Evolutionary conservation across 1,139 yeast genomes (phyloP).

Genomic region (Entelexis sorbosivorans): DNA sequence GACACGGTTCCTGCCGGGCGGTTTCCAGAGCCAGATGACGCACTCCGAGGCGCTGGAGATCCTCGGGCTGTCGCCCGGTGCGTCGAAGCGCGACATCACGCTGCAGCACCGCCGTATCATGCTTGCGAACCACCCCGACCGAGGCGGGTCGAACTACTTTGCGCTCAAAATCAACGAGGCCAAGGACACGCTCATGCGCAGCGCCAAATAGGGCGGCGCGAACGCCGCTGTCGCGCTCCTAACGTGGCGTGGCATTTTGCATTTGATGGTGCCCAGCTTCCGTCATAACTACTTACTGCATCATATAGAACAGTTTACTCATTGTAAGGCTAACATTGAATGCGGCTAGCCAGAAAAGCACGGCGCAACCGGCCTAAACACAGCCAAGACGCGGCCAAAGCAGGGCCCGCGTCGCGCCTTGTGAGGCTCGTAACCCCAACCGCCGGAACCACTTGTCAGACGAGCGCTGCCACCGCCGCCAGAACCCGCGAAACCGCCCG

Average conservation of each 20-base stretch:
- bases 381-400: too few species aligned
- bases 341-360: too few species aligned
- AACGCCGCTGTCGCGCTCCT: neutral
- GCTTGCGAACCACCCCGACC: slow-evolving; percentile 67
- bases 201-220: neutral
- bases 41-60: slow-evolving; percentile 31
- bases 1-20: slow-evolving; percentile 26
- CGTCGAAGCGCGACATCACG: slow-evolving; percentile 33
- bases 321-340: too few species aligned
- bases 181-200: slow-evolving; percentile 23
- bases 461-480: too few species aligned
- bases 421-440: too few species aligned
- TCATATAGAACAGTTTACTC: too few species aligned
- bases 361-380: too few species aligned
- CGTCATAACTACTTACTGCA: too few species aligned
- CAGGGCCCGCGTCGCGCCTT: too few species aligned
- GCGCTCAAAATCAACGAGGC: slow-evolving; percentile 72
- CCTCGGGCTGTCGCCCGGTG: slow-evolving; percentile 26
- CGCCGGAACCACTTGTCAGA: too few species aligned
- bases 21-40: slow-evolving; percentile 31
- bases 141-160: slow-evolving; percentile 58
- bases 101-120: slow-evolving; percentile 52
- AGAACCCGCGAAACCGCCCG: neutral
- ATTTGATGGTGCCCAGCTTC: too few species aligned
- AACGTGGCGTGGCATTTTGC: too few species aligned